Evolutionary conservation across 306 rosid genomes (phyloP), one percentile per base, ranked within the genome.

Genomic region (Lathyrus aphaca): DNA sequence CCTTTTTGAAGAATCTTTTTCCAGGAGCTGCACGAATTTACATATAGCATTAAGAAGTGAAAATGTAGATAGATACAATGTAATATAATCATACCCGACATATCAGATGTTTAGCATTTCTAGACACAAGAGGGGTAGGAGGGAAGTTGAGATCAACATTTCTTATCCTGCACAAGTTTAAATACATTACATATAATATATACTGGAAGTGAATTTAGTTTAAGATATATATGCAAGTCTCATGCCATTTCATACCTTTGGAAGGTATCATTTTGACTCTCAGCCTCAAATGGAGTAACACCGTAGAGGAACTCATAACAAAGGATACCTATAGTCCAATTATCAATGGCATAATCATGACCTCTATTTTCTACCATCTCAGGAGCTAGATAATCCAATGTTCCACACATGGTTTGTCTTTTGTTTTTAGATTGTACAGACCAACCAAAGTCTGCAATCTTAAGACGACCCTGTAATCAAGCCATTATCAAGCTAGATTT

Each of bases 401-500:
- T 93, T 73, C 98, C 98, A 81, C 98, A 93, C 97, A 93, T 86
- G 43, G 96, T 93, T 57, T 64, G 78, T 63, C 97, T 88, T 80
- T 90, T 93, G 78, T 76, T 85, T 69, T 66, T 84, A 8, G 97
- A 88, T 77, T 92, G 93, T 19, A 89, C 98, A 38, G 96, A 86
- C 98, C 98, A 92, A 70, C 98, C 96, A 80, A 92, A 92, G 66
- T 92, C 98, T 25, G 92, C 96, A 70, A 89, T 92, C 72, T 92
- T 92, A 81, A 92, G 81, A 54, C 89, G 89, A 72, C 98, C 97
- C 96, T 93, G 78, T 66, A 39, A 71, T 27, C 32, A 29, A 73
- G 72, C 10, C 61, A 69, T 48, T 1, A 53, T 37, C 37, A 74
- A 19, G 50, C 6, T 68, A 72, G 17, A 19, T 67, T 50, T 67